A percentile compares a stretch with the other conserved stretches of the same genome.
These are phyloP conservation scores for Diplotaxis tenuifolia DNA, from an alignment of 345 rosid genomes.

Conservation along the genomic window DNA sequence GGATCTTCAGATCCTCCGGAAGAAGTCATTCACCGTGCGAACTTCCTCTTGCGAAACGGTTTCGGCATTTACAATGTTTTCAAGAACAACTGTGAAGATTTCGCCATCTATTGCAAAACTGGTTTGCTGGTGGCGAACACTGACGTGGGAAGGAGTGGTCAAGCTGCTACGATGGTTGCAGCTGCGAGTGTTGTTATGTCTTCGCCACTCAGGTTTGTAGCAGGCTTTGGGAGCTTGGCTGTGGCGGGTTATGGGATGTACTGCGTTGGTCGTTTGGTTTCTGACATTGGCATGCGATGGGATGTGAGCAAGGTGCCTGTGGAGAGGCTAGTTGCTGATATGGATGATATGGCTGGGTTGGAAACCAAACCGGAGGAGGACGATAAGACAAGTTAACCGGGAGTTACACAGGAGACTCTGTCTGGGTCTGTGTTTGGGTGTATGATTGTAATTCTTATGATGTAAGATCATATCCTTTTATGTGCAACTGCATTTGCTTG, in stretches of 20 bases:
- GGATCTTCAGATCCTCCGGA: conserved; percentile 62
- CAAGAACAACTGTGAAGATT: conserved; percentile 86
- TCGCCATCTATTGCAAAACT: conserved; percentile 82
- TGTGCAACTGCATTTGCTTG: too few relatives aligned
- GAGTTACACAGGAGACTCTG: background rate
- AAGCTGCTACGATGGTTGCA: conserved; percentile 59
- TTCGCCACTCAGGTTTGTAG: conserved; percentile 57
- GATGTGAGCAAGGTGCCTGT: conserved; percentile 50
- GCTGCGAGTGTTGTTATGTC: conserved; percentile 50
- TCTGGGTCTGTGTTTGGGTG: background rate
- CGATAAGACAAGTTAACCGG: conserved; percentile 2
- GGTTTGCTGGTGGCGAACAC: conserved; percentile 60
- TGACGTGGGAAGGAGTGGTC: conserved; percentile 78
- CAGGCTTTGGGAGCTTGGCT: conserved; percentile 60
- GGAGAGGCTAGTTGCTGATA: conserved; percentile 37
- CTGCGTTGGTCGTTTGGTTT: conserved; percentile 44
- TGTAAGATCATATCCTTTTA: background rate
- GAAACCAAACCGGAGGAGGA: conserved; percentile 19
- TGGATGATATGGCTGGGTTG: conserved; percentile 20
- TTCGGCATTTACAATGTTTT: conserved; percentile 70
- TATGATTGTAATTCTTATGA: conserved; percentile 20
- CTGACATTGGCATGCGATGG: conserved; percentile 65
- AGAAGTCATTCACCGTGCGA: conserved; percentile 61
- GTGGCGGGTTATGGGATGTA: conserved; percentile 44
- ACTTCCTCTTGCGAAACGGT: conserved; percentile 66